These are phyloP conservation scores for Moniliophthora roreri DNA, from an alignment of 1,284 basidiomycete species.

Conservation along the genomic window DNA sequence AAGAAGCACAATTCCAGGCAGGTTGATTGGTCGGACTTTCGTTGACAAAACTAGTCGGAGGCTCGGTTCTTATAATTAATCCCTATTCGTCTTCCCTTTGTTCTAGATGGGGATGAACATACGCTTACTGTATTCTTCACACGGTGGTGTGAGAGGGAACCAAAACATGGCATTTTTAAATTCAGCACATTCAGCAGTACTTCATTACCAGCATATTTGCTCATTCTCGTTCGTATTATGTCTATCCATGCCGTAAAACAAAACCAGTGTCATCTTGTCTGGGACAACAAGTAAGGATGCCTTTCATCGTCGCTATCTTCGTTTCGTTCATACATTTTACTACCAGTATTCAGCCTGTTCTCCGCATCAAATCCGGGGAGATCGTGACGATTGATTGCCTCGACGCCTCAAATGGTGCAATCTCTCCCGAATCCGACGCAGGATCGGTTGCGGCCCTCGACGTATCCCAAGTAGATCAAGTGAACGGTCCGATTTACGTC, in stretches of 20 bases:
- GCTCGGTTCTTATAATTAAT: no score
- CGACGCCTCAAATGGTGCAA: conserved; percentile 62
- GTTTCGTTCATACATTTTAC: not conserved
- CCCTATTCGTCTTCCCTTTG: no score
- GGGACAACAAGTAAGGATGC: conserved; percentile 53
- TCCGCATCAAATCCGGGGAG: conserved; percentile 51
- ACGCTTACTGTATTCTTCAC: no score
- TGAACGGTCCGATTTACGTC: conserved; percentile 58
- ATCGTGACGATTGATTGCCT: conserved; percentile 58
- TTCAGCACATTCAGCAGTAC: not conserved
- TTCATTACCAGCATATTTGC: not conserved
- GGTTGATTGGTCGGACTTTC: conserved; percentile 7
- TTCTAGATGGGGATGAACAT: no score
- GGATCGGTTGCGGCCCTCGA: conserved; percentile 36
- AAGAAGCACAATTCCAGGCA: not conserved
- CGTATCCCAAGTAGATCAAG: conserved; percentile 52
- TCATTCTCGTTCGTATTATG: not conserved
- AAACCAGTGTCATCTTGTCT: conserved; percentile 49
- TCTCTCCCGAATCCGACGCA: conserved; percentile 42
- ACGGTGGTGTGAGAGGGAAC: no score
- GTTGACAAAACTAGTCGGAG: not conserved
- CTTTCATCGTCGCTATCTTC: not conserved
- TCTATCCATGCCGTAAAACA: conserved; percentile 55
- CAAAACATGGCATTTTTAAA: not conserved
- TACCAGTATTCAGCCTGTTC: conserved; percentile 47